A percentile compares a stretch with the other conserved stretches of the same genome.
Evolutionary conservation across 78 protist species (phyloP).

Genomic region (Planoprotostelium fungivorum): DNA sequence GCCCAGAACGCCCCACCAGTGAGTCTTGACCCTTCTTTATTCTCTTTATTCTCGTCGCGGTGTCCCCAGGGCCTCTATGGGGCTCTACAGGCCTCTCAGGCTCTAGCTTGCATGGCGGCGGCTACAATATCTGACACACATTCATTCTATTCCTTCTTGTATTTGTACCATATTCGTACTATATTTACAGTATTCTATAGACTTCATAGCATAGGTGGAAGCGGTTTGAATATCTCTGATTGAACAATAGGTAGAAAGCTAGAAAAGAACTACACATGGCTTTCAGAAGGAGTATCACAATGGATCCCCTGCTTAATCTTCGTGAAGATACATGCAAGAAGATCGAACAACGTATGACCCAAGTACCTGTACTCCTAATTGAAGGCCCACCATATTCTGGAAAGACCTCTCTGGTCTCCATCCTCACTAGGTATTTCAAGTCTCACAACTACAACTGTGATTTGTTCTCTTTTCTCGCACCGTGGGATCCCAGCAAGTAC

Average conservation of each 20-base stretch:
- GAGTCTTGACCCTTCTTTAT: slow-evolving; percentile 1
- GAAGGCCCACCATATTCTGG: slow-evolving; percentile 2
- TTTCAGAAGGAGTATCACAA: too few species aligned
- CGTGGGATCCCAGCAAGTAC: slow-evolving; percentile 2
- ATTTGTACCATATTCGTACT: background rate
- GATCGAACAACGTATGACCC: slow-evolving; percentile 1
- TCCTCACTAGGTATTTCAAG: background rate
- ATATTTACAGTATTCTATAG: background rate
- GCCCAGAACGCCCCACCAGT: slow-evolving; percentile 1
- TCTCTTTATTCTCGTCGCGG: slow-evolving; percentile 1
- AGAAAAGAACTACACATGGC: background rate
- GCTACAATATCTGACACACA: slow-evolving; percentile 1
- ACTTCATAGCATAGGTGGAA: background rate
- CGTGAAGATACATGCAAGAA: slow-evolving; percentile 1
- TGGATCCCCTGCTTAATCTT: slow-evolving; percentile 1
- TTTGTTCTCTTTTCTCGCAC: background rate
- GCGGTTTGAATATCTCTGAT: background rate
- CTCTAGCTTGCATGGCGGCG: slow-evolving; percentile 1
- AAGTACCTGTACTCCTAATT: slow-evolving; percentile 1
- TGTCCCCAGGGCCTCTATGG: slow-evolving; percentile 1
- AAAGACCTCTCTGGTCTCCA: slow-evolving; percentile 1
- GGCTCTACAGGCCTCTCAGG: slow-evolving; percentile 1
- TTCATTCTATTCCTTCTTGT: background rate
- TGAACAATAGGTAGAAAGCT: slow-evolving; percentile 1
- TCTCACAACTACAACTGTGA: background rate